Percentiles rank a stretch among this genome's conserved stretches.
Conservation (phyloP, 768 basidiomycete genomes). For the Pholiota conissans region DNA sequence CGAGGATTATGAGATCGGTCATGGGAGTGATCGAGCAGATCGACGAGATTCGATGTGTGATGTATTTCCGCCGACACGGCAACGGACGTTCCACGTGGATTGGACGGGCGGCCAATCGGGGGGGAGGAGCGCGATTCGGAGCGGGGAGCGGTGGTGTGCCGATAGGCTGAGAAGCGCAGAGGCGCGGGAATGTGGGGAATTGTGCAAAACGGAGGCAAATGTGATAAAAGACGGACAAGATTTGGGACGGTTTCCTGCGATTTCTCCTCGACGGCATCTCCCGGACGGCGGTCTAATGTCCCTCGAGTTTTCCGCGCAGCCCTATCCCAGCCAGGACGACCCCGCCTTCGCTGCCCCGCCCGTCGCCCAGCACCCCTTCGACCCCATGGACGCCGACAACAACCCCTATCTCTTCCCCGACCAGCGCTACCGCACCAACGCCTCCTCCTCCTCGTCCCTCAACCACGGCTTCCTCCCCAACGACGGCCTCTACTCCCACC, state of each 20-base stretch:
- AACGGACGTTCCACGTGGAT: constrained; percentile 38
- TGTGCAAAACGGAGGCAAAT: constrained; percentile 27
- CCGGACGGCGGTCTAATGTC: constrained; percentile 61
- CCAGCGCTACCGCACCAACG: constrained; percentile 70
- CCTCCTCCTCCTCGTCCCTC: constrained; percentile 70
- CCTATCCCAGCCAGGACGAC: constrained; percentile 45
- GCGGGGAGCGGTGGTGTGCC: constrained; percentile 23
- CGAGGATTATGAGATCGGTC: constrained; percentile 14
- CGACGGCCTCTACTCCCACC: constrained; percentile 59
- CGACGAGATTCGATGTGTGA: constrained; percentile 24
- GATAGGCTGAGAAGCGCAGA: constrained; percentile 17
- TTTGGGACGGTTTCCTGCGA: no score
- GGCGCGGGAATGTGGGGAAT: constrained; percentile 31
- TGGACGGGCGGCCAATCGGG: constrained; percentile 48
- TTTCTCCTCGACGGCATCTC: constrained; percentile 21
- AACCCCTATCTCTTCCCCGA: constrained; percentile 66
- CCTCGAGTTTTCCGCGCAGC: constrained; percentile 54
- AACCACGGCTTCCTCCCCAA: constrained; percentile 48
- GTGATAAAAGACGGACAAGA: constrained; percentile 24
- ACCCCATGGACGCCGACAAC: constrained; percentile 59
- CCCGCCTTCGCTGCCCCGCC: constrained; percentile 19
- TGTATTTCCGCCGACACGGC: constrained; percentile 47
- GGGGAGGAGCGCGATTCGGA: constrained; percentile 39
- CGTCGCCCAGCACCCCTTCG: constrained; percentile 20
- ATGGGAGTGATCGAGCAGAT: constrained; percentile 14